Conservation (phyloP, 257 asterid species). For the Cruciata laevipes region DNA sequence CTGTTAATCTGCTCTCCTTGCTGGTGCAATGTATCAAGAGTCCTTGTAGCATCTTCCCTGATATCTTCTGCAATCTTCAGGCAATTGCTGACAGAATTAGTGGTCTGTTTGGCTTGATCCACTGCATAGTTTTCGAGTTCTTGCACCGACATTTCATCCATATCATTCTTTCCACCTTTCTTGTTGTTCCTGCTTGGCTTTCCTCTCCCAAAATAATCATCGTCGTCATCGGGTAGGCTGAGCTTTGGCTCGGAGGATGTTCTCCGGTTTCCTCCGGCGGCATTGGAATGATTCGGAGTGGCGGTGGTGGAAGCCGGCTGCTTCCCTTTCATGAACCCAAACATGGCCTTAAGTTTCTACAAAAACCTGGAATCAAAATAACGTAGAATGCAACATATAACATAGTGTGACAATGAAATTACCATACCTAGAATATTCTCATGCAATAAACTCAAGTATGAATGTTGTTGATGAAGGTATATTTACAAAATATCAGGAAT, state of each 20-base stretch:
- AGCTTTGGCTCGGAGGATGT: conserved; percentile 68
- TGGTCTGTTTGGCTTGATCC: conserved; percentile 63
- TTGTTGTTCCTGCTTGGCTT: conserved; percentile 19
- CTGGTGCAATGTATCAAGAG: conserved; percentile 70
- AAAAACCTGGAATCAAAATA: neutral
- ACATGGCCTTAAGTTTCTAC: conserved; percentile 34
- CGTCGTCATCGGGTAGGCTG: conserved; percentile 27
- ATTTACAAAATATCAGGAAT: neutral
- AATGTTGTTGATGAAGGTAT: too few relatives aligned
- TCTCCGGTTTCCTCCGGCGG: conserved; percentile 40
- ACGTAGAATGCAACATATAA: neutral
- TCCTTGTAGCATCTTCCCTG: conserved; percentile 48
- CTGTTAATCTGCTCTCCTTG: conserved; percentile 95
- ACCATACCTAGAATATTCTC: neutral
- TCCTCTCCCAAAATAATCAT: conserved; percentile 33
- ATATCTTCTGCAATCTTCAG: conserved; percentile 83
- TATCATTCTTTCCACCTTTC: conserved; percentile 33
- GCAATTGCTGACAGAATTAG: conserved; percentile 63
- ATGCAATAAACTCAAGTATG: too few relatives aligned
- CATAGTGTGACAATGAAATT: neutral
- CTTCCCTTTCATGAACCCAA: conserved; percentile 58
- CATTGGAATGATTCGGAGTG: conserved; percentile 33
- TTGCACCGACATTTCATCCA: conserved; percentile 71
- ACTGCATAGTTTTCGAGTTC: conserved; percentile 80
- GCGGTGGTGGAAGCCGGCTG: conserved; percentile 27